Base-by-base conservation (phyloP, 2,329 filamentous ascomycete genomes). In the Ceratocystis cacaofunesta region DNA sequence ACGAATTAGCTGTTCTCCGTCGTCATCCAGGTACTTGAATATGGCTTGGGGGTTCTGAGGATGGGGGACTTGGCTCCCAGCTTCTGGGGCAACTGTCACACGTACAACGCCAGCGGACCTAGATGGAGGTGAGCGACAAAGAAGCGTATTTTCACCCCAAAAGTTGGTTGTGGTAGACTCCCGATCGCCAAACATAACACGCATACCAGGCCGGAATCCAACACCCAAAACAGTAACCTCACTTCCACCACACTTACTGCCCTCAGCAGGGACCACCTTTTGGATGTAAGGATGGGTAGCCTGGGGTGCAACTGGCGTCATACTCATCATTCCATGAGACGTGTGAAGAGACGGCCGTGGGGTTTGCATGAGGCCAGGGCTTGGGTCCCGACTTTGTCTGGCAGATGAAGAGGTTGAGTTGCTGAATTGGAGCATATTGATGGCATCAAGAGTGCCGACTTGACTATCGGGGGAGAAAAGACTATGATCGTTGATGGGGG, bases 201-300 rank as follows among this genome's bases (percentile, higher is more conserved):
- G 88, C 68, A 95, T 80, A 1, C 74, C 88, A 68, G 82, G 86
- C 69, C 85, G 86, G 73, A 96, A 95, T 15, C 86, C 85, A 69
- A 85, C 88, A 19, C 92, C 91, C 7, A 95, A 78, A 65, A 94
- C 83, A 0, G 89, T 92, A 2, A 96, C 90, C 73, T 96, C 91
- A 63, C 90, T 91, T 52, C 91, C 91, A 67, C 91, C 91, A 44
- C 84, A 84, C 67, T 86, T 89, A 5, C 91, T 89, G 0, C 91
- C 91, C 73, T 95, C 89, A 36, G 82, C 82, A 0, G 92, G 91
- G 44, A 94, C 89, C 68, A 96, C 81, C 73, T 92, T 92, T 72
- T 90, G 86, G 25, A 95, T 92, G 19, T 86, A 83, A 1, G 82
- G 78, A 10, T 75, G 72, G 0, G 70, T 65, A 7, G 46, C 43